These are phyloP conservation scores for Ballota nigra DNA, from an alignment of 257 asterid genomes.

Conservation along the genomic window DNA sequence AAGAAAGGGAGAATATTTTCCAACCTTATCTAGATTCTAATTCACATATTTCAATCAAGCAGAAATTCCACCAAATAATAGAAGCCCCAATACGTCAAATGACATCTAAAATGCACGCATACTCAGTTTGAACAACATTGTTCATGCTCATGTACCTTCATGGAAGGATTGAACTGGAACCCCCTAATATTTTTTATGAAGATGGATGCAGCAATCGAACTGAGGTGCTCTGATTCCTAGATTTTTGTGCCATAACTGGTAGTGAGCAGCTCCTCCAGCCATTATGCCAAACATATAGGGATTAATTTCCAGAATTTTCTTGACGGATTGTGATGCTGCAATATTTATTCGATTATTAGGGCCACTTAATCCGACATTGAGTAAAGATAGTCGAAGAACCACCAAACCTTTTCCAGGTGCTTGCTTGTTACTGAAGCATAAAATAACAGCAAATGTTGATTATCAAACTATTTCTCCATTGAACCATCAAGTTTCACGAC, in stretches of 20 bases:
- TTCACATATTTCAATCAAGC: not conserved
- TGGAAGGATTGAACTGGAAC: not conserved
- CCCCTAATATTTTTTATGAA: not conserved
- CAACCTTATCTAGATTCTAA: not conserved
- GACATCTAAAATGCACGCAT: not conserved
- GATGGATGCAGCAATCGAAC: not conserved
- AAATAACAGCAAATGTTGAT: too few species aligned
- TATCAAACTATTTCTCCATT: too few species aligned
- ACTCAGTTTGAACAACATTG: not conserved
- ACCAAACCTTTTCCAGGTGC: too few species aligned
- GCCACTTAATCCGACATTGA: too few species aligned
- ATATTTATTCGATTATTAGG: slow-evolving; percentile 4
- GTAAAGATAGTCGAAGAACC: too few species aligned
- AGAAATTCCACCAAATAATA: not conserved
- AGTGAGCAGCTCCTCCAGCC: slow-evolving; percentile 99
- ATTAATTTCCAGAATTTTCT: slow-evolving; percentile 84
- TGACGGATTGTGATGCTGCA: slow-evolving; percentile 86
- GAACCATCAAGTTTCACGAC: too few species aligned
- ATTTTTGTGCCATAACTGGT: slow-evolving; percentile 93
- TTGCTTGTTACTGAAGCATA: too few species aligned
- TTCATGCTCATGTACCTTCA: not conserved
- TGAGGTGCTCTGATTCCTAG: slow-evolving; percentile 66
- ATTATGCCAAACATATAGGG: slow-evolving; percentile 94
- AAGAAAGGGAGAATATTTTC: not conserved
- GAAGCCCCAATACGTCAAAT: not conserved